Evolutionary conservation across 2,329 filamentous ascomycete species (phyloP), one percentile per base, ranked within the genome.

Genomic region (Beauveria rudraprayagi): DNA sequence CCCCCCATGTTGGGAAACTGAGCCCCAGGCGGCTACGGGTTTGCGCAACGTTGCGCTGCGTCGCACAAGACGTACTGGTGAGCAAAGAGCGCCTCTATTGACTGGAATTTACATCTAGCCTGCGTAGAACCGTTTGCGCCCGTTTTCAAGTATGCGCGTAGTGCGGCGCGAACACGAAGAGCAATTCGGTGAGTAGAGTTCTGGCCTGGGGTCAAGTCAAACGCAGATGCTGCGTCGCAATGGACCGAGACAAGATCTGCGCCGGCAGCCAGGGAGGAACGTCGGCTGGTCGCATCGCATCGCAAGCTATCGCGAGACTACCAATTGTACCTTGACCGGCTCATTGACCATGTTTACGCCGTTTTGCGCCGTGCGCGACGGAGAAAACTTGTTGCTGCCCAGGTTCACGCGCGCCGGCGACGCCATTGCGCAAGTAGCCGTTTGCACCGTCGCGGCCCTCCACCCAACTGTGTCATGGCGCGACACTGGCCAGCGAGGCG

Each of bases 11-110:
- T 16, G 46, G 8, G 22, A 16, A 8, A 10, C 47, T 24, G 5
- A 34, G 11, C 34, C 24, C 24, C 9, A 11, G 53, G 53, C 53
- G 53, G 53, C 41, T 56, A 56, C 41, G 24, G 14, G 30, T 56
- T 56, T 56, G 54, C 54, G 54, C 54, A 47, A 56, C 43, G n/a
- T 47, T 47, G 43, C 26, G 54, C 54, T 46, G 26, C n/a, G 52
- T 54, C 52, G 52, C 52, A 43, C 37, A 7, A 17, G 37, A 26
- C 37, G 14, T 43, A 16, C 26, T 28, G 16, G 7, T 40, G n/a
- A 5, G 52, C 11, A 16, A 34, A 19, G 16, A 28, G 16, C 2
- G 37, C n/a, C 37, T 16, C 22, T 28, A 41, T 54, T 7, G 22
- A 43, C 6, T 16, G 16, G 3, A n/a, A 53, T 26, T 5, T 53